Percentiles rank a stretch among this genome's conserved stretches.
Conservation (phyloP, 179 eudicot species). For the Pouteria campechiana region DNA sequence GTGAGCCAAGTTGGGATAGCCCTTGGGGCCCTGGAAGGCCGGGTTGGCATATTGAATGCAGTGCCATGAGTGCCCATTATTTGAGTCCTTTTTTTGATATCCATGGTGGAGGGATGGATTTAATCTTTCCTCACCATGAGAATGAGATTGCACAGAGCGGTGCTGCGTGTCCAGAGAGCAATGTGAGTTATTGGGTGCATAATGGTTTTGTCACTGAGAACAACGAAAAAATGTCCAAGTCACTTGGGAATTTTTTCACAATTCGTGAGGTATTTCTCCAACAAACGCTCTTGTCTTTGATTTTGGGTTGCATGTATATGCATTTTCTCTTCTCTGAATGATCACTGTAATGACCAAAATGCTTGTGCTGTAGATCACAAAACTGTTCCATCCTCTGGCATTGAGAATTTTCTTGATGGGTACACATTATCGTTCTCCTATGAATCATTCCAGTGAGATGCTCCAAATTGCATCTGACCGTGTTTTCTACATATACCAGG, state of each 20-base stretch:
- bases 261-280: constrained; percentile 97
- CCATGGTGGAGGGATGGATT: constrained; percentile 97
- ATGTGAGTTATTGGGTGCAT: constrained; percentile 80
- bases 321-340: constrained; percentile 1
- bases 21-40: constrained; percentile 99
- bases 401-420: constrained; percentile 77
- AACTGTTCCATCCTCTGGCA: constrained; percentile 79
- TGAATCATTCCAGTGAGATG: constrained; percentile 61
- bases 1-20: constrained; percentile 85
- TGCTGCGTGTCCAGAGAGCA: constrained; percentile 75
- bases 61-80: constrained; percentile 91
- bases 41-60: constrained; percentile 99
- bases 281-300: not conserved
- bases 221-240: constrained; percentile 92
- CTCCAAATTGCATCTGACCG: constrained; percentile 72
- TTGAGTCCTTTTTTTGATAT: constrained; percentile 63
- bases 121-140: constrained; percentile 91
- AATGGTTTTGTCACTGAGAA: constrained; percentile 83
- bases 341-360: no score
- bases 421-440: constrained; percentile 76
- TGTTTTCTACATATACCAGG: constrained; percentile 73
- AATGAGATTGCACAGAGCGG: constrained; percentile 96
- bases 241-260: constrained; percentile 71
- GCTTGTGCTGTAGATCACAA: constrained; percentile 50
- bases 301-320: not conserved